phyloP scores from a whole-genome alignment of 2,329 filamentous ascomycete genomes.

The Cercospora beticola region DNA sequence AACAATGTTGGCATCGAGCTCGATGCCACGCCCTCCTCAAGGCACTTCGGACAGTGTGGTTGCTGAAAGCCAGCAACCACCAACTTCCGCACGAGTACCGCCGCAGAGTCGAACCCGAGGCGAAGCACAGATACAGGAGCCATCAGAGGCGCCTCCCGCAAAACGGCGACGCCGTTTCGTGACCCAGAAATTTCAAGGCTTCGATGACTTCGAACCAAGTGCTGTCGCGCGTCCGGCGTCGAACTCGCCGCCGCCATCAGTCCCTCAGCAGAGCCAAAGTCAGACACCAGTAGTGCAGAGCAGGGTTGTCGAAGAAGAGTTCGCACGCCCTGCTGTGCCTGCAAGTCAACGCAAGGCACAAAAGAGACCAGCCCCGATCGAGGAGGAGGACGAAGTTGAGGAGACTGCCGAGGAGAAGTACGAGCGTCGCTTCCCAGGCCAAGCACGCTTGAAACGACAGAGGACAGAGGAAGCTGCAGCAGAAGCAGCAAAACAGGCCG shows the following conservation, averaged over 20 bases:
- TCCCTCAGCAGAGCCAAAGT: slow-evolving; percentile 21
- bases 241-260: slow-evolving; percentile 22
- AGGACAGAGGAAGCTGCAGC: slow-evolving; percentile 55
- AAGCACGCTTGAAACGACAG: slow-evolving; percentile 75
- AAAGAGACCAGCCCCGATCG: slow-evolving; percentile 33
- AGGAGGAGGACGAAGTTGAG: slow-evolving; percentile 24
- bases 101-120: neutral
- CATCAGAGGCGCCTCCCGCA: slow-evolving; percentile 5
- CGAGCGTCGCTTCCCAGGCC: slow-evolving; percentile 72
- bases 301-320: slow-evolving; percentile 26
- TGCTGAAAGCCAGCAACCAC: neutral
- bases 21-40: slow-evolving; percentile 2
- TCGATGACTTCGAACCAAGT: slow-evolving; percentile 41
- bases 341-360: slow-evolving; percentile 24
- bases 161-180: slow-evolving; percentile 35
- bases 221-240: slow-evolving; percentile 30
- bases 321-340: neutral
- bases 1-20: neutral
- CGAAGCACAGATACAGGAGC: slow-evolving; percentile 7
- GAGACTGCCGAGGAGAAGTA: slow-evolving; percentile 54
- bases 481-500: slow-evolving; percentile 2
- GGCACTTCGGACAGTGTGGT: neutral
- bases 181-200: slow-evolving; percentile 58
- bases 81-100: neutral
- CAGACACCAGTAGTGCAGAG: slow-evolving; percentile 24